Conservation (phyloP, 768 basidiomycete species). For the Boletus sensibilis region DNA sequence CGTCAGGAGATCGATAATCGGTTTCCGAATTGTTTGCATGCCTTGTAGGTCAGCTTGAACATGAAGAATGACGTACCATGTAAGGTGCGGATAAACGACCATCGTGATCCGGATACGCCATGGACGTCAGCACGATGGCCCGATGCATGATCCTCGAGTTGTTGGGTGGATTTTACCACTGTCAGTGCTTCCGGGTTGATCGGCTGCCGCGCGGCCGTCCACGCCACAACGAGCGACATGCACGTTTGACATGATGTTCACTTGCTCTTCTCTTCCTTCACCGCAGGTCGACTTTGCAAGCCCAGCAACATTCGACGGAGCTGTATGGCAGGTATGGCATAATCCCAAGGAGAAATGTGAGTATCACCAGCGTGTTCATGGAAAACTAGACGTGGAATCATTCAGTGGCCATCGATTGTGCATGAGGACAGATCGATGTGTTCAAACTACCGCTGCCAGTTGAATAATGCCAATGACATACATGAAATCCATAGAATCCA, state of each 20-base stretch:
- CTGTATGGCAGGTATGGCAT: not conserved
- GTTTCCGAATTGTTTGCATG: slow-evolving; percentile 1
- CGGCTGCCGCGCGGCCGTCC: slow-evolving; percentile 13
- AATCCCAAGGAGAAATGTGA: slow-evolving; percentile 9
- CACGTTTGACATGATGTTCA: slow-evolving; percentile 9
- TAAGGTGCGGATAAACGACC: not conserved
- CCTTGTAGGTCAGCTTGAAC: not conserved
- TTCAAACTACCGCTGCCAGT: not conserved
- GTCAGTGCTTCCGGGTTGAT: slow-evolving; percentile 11
- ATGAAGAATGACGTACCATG: slow-evolving; percentile 12
- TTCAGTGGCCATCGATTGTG: not conserved
- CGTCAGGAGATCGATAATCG: not conserved
- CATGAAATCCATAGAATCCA: not conserved
- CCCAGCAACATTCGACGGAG: not conserved
- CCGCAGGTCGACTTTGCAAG: slow-evolving; percentile 8
- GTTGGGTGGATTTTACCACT: slow-evolving; percentile 5
- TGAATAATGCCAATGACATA: slow-evolving; percentile 8
- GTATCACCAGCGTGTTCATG: not conserved
- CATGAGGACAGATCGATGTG: slow-evolving; percentile 9
- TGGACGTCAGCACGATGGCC: slow-evolving; percentile 5
- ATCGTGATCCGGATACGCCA: slow-evolving; percentile 8
- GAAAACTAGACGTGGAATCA: not conserved
- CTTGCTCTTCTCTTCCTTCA: slow-evolving; percentile 5
- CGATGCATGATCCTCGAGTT: slow-evolving; percentile 15
- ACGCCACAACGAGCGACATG: slow-evolving; percentile 8